These are phyloP conservation scores for Adiantum capillusveneris DNA, from an alignment of 75 land plant species.

Conservation along the genomic window DNA sequence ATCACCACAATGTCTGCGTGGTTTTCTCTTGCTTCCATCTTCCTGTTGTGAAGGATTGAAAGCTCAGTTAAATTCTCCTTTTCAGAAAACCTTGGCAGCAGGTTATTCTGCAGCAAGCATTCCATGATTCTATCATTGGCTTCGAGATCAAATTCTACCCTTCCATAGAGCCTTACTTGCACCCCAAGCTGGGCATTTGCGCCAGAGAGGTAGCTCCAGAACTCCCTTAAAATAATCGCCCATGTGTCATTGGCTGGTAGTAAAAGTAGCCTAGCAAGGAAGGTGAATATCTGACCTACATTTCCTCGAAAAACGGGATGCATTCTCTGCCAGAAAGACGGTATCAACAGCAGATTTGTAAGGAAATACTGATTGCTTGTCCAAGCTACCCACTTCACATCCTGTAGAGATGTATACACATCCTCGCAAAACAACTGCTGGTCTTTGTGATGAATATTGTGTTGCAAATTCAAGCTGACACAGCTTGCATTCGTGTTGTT, in stretches of 20 bases:
- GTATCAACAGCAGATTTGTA: conserved; percentile 17
- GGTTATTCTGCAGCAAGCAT: neutral
- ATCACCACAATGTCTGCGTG: conserved; percentile 1
- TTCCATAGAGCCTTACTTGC: conserved; percentile 8
- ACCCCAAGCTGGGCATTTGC: conserved; percentile 11
- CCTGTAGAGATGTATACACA: conserved; percentile 3
- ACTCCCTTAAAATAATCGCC: conserved; percentile 8
- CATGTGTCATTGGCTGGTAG: conserved; percentile 19
- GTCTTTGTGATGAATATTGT: conserved; percentile 2
- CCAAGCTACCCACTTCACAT: conserved; percentile 25
- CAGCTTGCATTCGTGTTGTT: neutral
- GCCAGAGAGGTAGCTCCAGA: conserved; percentile 10
- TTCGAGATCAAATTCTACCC: neutral
- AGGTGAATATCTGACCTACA: conserved; percentile 1
- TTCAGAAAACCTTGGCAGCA: neutral
- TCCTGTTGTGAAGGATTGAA: neutral
- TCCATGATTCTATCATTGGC: neutral
- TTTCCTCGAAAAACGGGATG: neutral
- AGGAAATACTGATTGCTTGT: conserved; percentile 22
- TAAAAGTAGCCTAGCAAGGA: conserved; percentile 9
- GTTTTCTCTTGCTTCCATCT: neutral
- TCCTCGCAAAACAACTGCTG: conserved; percentile 24
- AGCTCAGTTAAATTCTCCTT: neutral
- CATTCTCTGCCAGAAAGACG: conserved; percentile 14
- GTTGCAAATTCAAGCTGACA: conserved; percentile 15